Evolutionary conservation across 1,284 basidiomycete genomes (phyloP), one percentile per base, ranked within the genome.

Genomic region (Fomes fomentarius): DNA sequence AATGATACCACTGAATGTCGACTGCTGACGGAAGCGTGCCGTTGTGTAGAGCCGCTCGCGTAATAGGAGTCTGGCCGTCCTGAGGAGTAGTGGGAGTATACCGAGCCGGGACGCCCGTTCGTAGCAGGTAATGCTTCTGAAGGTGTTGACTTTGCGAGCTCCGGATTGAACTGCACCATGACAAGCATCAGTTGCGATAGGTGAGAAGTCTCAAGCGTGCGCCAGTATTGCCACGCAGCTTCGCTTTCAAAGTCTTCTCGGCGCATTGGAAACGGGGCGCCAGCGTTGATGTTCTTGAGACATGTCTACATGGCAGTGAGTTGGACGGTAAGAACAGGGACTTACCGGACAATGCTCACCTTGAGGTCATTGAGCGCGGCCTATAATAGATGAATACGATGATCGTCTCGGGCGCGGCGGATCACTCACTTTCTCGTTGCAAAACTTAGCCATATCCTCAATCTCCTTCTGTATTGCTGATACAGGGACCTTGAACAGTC

Each of bases 241-340:
- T 90, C 91, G 52, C 72, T 85, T 24, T 83, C 79, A 64, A 98
- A 99, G 69, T 99, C 96, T 61, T 93, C 87, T 59, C 88, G 80
- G 43, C 88, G 82, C 26, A 92, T 94, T 0, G 96, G 94, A 69
- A 96, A 94, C 0, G 90, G 75, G 19, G 83, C 79, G 37, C 93
- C 90, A 7, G 91, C 88, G 56, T 90, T 92, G 69, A 98, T 91
- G 60, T 95, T 93, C 74, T 94, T 96, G 50, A 98, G 78, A 68
- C 93, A 95, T 28, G 89, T 92, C 89, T 96, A 74, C 4, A 67
- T 44, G 4, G 24, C 53, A 54, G 37, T 30, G 52, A 44, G 24
- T 26, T 66, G 43, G 4, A 19, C 53, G 54, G 37, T 30, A 51
- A 44, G 24, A 24, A 40, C 47, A 35, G n/a, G 45, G 21, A 33